A percentile compares a stretch with the other conserved stretches of the same genome.
Evolutionary conservation across 2,329 filamentous ascomycete genomes (phyloP).

Genomic region (Didymosphaeria variabile): DNA sequence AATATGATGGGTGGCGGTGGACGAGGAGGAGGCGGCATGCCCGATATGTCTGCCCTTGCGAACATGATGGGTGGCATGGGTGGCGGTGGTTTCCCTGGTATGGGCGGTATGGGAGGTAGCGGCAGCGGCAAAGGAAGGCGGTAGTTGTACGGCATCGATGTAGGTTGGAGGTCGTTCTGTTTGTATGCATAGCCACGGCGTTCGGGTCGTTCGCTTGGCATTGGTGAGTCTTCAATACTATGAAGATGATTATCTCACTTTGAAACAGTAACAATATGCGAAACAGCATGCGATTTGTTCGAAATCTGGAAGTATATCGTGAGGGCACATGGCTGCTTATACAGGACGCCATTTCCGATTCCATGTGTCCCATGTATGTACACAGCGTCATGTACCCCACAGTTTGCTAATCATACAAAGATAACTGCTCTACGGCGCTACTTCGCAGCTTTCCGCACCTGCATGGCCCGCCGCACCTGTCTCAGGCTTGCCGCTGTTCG

Average conservation of each 20-base stretch:
- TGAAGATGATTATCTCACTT: background rate
- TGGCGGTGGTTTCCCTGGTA: constrained; percentile 22
- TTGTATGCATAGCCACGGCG: constrained; percentile 41
- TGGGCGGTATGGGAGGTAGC: constrained; percentile 26
- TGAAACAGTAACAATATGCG: background rate
- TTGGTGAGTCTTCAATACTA: background rate
- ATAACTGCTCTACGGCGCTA: background rate
- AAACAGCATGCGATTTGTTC: background rate
- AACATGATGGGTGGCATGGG: constrained; percentile 52
- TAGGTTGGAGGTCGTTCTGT: constrained; percentile 17
- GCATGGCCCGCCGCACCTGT: background rate
- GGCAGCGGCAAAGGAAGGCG: constrained; percentile 6
- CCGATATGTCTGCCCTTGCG: constrained; percentile 53
- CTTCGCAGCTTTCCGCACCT: background rate
- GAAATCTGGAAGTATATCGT: background rate
- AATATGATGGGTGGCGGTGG: constrained; percentile 54
- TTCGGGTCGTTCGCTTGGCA: constrained; percentile 21
- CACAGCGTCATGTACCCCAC: background rate
- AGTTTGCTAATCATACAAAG: background rate
- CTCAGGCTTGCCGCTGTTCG: background rate
- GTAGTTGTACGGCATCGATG: background rate
- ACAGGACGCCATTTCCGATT: background rate
- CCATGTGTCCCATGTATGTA: no score
- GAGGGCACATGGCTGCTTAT: background rate
- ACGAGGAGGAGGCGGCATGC: constrained; percentile 40